phyloP scores from a whole-genome alignment of 2,329 filamentous ascomycete species.

The Sordariomycetes sp. region DNA sequence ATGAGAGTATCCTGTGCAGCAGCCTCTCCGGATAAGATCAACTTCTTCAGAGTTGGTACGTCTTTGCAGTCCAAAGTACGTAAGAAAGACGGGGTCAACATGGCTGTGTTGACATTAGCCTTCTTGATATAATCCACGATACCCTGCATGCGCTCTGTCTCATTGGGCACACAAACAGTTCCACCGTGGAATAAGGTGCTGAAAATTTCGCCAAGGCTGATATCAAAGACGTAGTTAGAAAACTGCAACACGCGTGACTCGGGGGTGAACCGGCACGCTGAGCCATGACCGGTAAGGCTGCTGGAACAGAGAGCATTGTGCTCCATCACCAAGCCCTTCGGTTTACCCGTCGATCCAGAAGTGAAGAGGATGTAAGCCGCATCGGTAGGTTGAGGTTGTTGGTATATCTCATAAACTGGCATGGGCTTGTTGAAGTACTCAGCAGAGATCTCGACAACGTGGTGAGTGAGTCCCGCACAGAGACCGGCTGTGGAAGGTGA shows the following conservation, averaged over 20 bases:
- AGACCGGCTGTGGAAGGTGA: constrained; percentile 6
- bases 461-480: constrained; percentile 8
- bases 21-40: too few relatives aligned
- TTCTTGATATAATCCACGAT: too few relatives aligned
- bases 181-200: too few relatives aligned
- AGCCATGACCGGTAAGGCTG: neutral
- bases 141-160: too few relatives aligned
- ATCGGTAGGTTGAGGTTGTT: neutral
- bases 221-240: constrained; percentile 6
- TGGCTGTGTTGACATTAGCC: too few relatives aligned
- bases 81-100: too few relatives aligned
- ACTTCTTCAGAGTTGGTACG: too few relatives aligned
- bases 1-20: constrained; percentile 14
- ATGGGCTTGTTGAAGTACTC: too few relatives aligned
- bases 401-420: too few relatives aligned
- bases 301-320: constrained; percentile 5
- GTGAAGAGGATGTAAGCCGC: constrained; percentile 9
- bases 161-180: too few relatives aligned
- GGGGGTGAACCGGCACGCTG: neutral
- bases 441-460: neutral
- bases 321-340: constrained; percentile 12
- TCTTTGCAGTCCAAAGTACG: too few relatives aligned
- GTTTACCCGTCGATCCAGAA: constrained; percentile 10
- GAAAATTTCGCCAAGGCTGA: too few relatives aligned
- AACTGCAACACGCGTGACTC: constrained; percentile 27